Conservation (phyloP, 495 filamentous ascomycete species). For the Lophiostoma macrostomum region DNA sequence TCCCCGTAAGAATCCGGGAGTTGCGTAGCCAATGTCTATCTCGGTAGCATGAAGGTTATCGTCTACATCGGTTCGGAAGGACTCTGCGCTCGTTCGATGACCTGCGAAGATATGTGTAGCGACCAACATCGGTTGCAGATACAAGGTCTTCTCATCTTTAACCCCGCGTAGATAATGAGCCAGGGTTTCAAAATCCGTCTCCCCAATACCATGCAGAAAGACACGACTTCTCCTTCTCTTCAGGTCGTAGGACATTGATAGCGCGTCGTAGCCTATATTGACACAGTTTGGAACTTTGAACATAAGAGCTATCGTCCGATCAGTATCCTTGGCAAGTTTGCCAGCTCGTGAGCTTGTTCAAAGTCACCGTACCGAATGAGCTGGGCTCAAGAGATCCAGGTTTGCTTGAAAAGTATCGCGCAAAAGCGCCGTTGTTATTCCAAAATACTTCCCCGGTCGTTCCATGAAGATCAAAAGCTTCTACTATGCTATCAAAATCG, state of each 20-base stretch:
- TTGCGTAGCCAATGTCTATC: neutral
- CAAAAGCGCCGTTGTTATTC: conserved; percentile 16
- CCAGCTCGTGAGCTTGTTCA: too few relatives aligned
- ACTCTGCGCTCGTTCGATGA: conserved; percentile 3
- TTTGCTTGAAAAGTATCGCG: neutral
- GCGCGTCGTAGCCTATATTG: conserved; percentile 8
- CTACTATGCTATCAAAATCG: neutral
- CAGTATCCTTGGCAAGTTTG: neutral
- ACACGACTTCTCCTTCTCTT: neutral
- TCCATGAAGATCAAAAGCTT: conserved; percentile 3
- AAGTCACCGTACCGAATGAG: too few relatives aligned
- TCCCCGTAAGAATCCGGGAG: neutral
- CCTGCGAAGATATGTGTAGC: neutral
- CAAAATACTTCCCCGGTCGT: conserved; percentile 3
- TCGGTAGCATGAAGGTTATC: neutral
- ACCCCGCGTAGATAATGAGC: neutral
- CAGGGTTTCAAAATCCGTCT: neutral
- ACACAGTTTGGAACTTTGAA: conserved; percentile 6
- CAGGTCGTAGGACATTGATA: neutral
- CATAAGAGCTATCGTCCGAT: neutral
- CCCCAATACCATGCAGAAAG: conserved; percentile 1
- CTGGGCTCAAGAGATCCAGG: too few relatives aligned
- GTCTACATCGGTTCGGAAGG: conserved; percentile 1
- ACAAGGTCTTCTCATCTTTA: neutral
- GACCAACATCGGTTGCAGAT: conserved; percentile 4